Evolutionary conservation across 345 rosid genomes (phyloP).

Genomic region (Populus euphratica): DNA sequence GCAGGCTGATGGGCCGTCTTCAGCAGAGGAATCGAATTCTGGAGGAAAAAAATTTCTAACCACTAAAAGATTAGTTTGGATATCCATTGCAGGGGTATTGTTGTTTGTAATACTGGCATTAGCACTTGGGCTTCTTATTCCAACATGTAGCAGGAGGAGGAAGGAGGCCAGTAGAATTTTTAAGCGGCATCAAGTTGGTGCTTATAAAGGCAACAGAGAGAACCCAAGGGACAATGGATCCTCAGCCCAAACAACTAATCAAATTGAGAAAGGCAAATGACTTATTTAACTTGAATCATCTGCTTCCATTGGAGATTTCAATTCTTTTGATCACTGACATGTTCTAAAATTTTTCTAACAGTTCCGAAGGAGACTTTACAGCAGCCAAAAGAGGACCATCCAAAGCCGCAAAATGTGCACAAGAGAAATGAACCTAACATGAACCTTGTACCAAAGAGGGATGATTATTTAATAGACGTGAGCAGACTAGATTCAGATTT

Average conservation of each 20-base stretch:
- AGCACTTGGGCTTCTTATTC: slow-evolving; percentile 50
- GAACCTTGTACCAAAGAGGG: slow-evolving; percentile 26
- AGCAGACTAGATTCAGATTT: slow-evolving; percentile 38
- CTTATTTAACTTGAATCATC: not conserved
- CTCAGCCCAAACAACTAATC: slow-evolving; percentile 39
- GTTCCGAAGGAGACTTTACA: slow-evolving; percentile 43
- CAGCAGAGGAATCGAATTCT: slow-evolving; percentile 44
- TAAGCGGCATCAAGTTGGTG: slow-evolving; percentile 61
- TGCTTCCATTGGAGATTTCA: slow-evolving; percentile 5
- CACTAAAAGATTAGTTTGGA: slow-evolving; percentile 65
- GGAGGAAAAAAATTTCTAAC: slow-evolving; percentile 39
- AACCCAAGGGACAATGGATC: slow-evolving; percentile 42
- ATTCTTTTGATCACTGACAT: not conserved
- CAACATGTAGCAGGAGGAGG: slow-evolving; percentile 49
- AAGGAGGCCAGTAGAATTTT: slow-evolving; percentile 43
- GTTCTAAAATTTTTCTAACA: slow-evolving; percentile 27
- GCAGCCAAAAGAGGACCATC: slow-evolving; percentile 34
- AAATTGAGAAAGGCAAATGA: slow-evolving; percentile 58
- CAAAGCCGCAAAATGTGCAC: slow-evolving; percentile 14
- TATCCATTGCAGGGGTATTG: slow-evolving; percentile 66
- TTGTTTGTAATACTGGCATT: slow-evolving; percentile 51
- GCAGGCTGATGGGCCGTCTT: slow-evolving; percentile 60
- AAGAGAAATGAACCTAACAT: slow-evolving; percentile 5
- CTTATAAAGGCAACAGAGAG: too few species aligned
- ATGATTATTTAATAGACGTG: slow-evolving; percentile 59